Evolutionary conservation across 495 filamentous ascomycete genomes (phyloP), one percentile per base, ranked within the genome.

Genomic region (Trichocladium antarcticum): DNA sequence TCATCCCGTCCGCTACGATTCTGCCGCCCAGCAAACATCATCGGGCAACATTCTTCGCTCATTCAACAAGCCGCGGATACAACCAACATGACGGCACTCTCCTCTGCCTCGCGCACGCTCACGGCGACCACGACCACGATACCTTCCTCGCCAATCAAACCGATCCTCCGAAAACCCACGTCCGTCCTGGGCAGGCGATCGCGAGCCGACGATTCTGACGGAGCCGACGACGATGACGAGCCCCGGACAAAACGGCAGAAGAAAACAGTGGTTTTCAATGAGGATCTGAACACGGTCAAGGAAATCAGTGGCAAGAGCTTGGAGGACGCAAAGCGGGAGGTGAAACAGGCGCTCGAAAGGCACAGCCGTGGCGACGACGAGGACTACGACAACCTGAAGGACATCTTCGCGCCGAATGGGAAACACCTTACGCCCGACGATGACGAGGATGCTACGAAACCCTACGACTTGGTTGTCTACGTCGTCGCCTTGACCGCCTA

Each of bases 401-500:
- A 83, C 48, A 64, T 85, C 5, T 85, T 90, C 48, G 55, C 67
- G 20, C 64, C 73, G 36, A 66, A 73, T 45, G 68, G 59, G 39
- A 60, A 62, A 41, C 64, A 65, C 17, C 63, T 70, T 37, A 34
- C 59, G 60, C 29, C 50, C 50, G 16, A 42, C 35, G 34, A 52
- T 37, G 20, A 54, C 1, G 57, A 57, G 20, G 42, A 31, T 27
- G 44, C 38, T 12, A 34, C 51, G 12, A 67, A 64, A 39, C 62
- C 61, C 16, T 68, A 70, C 16, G 72, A 82, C 34, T 63, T 95
- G 54, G 79, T 75, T 50, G 74, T 81, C 47, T 88, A 94, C 56
- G 65, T 90, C n/a, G 60, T 85, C 46, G 88, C 84, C 20, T 74
- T 97, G 43, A 75, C 84, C n/a, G 78, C 76, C 40, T 83, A 82